Conservation (phyloP, 495 filamentous ascomycete genomes). For the Aspergillus egyptiacus region DNA sequence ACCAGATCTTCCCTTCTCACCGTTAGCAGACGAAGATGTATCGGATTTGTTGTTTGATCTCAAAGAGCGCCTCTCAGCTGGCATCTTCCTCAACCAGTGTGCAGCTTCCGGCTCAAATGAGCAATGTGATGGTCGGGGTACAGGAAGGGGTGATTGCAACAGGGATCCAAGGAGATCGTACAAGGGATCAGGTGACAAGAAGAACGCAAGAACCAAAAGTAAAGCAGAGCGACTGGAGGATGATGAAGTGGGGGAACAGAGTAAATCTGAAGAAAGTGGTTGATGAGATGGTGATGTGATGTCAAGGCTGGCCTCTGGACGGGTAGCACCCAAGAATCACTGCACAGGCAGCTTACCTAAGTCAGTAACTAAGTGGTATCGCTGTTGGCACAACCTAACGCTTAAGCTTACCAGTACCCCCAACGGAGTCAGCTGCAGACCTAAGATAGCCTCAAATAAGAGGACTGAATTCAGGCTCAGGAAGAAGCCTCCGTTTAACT, state of each 20-base stretch:
- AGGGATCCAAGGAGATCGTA: conserved; percentile 13
- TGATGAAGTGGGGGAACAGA: conserved; percentile 12
- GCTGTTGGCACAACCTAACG: conserved; percentile 2
- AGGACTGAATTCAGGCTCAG: no score
- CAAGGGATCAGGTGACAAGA: conserved; percentile 14
- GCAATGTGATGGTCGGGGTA: conserved; percentile 25
- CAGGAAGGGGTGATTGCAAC: conserved; percentile 21
- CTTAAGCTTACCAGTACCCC: no score
- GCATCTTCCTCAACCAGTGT: conserved; percentile 39
- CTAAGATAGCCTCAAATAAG: background rate
- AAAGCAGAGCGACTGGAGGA: conserved; percentile 19
- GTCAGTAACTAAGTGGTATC: conserved; percentile 22
- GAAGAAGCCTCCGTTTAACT: no score
- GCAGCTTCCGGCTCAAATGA: conserved; percentile 33
- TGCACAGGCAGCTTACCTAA: conserved; percentile 37
- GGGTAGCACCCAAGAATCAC: conserved; percentile 35
- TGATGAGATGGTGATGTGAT: conserved; percentile 45
- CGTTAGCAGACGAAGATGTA: conserved; percentile 52
- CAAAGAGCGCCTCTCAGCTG: conserved; percentile 51
- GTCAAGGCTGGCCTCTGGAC: conserved; percentile 34
- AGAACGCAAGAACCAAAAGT: conserved; percentile 17
- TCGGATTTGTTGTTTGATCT: conserved; percentile 53
- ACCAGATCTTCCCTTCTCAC: conserved; percentile 47
- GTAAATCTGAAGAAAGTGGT: conserved; percentile 23
- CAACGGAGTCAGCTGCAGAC: conserved; percentile 18